Evolutionary conservation across 148 eudicot genomes (phyloP), one percentile per base, ranked within the genome.

Genomic region (Beta vulgaris): DNA sequence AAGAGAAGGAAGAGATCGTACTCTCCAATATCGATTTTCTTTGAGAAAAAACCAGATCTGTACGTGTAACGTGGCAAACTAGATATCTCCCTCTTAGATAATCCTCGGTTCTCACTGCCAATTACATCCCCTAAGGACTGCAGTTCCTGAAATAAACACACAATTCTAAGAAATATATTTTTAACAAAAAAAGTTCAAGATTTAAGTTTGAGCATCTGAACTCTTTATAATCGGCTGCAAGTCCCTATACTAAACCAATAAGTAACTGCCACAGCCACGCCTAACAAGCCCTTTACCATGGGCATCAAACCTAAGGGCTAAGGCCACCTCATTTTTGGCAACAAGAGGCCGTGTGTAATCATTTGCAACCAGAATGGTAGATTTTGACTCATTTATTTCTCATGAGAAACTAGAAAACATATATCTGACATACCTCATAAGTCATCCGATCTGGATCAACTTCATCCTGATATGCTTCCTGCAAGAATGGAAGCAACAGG

Each of bases 31-130:
- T 83, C 78, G 61, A 74, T 78, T 75, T 82, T 86, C 89, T 82
- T 88, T 6, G 90, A 75, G 51, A 89, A 89, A 6, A 87, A 60
- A 13, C 91, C 85, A 32, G 76, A 63, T 85, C 79, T 91, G 85
- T 81, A 87, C 68, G 80, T 90, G 86, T 78, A 86, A 69, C 64
- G 75, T 40, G 95, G 97, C 79, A 93, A 77, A 70, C 87, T 88
- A 64, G 89, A 83, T 69, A 91, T 84, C 79, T 84, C 85, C 35
- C 79, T 80, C 73, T 82, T 82, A 2, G 97, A 75, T n/a, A 93
- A 79, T 74, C 98, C 98, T 84, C 44, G 86, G 84, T 80, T 87
- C 78, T 87, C 93, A 39, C 68, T 58, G 19, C 98, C 97, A 80
- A 91, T 83, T 3, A 85, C 72, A 46, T 93, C 98, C 35, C 86